Evolutionary conservation across 2,329 filamentous ascomycete genomes (phyloP).

Genomic region (Stagonosporopsis chrysanthemi): DNA sequence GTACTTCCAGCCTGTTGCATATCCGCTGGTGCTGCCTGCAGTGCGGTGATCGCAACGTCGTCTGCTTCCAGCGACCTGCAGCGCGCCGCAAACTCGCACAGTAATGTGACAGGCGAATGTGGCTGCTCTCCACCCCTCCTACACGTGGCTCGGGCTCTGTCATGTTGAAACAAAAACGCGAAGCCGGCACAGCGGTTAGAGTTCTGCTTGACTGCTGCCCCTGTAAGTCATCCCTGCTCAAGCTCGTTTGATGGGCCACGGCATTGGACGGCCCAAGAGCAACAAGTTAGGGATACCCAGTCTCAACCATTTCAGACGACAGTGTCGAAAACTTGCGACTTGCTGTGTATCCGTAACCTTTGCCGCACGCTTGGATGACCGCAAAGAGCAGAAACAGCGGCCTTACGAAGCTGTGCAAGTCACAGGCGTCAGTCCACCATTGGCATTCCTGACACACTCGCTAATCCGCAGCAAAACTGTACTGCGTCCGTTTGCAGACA

Average conservation of each 20-base stretch:
- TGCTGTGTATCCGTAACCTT: conserved; percentile 9
- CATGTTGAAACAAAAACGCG: conserved; percentile 36
- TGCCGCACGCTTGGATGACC: conserved; percentile 17
- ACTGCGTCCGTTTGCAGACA: conserved; percentile 9
- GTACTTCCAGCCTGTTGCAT: background rate
- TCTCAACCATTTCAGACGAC: conserved; percentile 20
- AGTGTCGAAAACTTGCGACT: conserved; percentile 18
- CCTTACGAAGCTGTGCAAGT: conserved; percentile 1
- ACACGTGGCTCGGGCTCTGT: conserved; percentile 38
- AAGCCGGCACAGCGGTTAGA: conserved; percentile 38
- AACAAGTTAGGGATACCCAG: conserved; percentile 25
- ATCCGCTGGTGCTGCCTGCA: conserved; percentile 4
- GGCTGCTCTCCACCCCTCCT: conserved; percentile 25
- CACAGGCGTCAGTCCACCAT: background rate
- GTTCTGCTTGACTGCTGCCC: conserved; percentile 28
- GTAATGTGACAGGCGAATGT: conserved; percentile 21
- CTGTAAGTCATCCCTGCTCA: conserved; percentile 29
- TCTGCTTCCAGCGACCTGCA: conserved; percentile 24
- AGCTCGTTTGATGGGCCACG: conserved; percentile 22
- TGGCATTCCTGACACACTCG: conserved; percentile 10
- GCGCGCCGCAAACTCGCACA: conserved; percentile 9
- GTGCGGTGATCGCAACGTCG: conserved; percentile 22
- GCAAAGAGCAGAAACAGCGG: background rate
- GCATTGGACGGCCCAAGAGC: conserved; percentile 28
- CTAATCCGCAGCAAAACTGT: conserved; percentile 8